phyloP scores from a whole-genome alignment of 129 eudicot species.

The Chrysanthemum lavandulifolium region DNA sequence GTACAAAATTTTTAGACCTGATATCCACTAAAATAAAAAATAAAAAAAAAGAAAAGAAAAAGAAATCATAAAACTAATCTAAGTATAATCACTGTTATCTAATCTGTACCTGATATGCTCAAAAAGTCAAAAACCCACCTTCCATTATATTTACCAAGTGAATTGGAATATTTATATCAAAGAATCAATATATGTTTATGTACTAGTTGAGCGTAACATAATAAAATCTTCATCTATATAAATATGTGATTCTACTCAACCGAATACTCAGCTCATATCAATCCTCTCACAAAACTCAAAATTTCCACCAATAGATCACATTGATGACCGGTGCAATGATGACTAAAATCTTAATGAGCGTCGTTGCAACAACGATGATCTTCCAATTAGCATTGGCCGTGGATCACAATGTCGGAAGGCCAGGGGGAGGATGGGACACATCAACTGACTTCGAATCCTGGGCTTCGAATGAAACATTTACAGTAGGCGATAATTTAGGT shows the following conservation, averaged over 20 bases:
- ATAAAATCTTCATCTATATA: conserved; percentile 18
- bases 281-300: conserved; percentile 8
- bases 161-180: conserved; percentile 8
- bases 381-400: conserved; percentile 36
- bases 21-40: too few relatives aligned
- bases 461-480: conserved; percentile 51
- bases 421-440: conserved; percentile 46
- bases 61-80: background rate
- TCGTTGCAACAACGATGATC: conserved; percentile 45
- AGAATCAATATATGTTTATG: conserved; percentile 30
- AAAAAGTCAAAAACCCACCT: conserved; percentile 17
- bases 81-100: background rate
- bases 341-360: conserved; percentile 23
- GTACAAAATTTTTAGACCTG: too few relatives aligned
- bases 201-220: conserved; percentile 24
- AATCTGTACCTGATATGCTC: background rate
- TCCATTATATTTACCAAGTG: conserved; percentile 22
- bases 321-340: conserved; percentile 25
- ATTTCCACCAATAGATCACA: conserved; percentile 29
- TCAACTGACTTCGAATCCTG: conserved; percentile 43
- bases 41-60: too few relatives aligned
- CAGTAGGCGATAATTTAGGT: conserved; percentile 60
- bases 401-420: too few relatives aligned
- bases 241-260: background rate
- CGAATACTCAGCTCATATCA: background rate